phyloP scores from a whole-genome alignment of 495 filamentous ascomycete species.

The Penicillium mononematosum region DNA sequence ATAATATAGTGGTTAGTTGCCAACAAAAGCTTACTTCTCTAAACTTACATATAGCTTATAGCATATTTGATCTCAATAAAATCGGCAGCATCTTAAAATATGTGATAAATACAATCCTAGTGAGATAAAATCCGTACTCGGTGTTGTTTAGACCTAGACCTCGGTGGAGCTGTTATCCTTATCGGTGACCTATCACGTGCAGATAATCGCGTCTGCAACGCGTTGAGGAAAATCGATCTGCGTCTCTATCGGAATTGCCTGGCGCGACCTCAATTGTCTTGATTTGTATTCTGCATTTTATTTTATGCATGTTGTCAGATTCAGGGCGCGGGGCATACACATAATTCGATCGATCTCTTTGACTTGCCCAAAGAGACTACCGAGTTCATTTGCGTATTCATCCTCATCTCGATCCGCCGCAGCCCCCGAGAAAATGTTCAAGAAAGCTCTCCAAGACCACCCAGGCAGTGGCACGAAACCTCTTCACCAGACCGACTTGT shows the following conservation, averaged over 20 bases:
- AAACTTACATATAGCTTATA: not conserved
- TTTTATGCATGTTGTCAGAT: constrained; percentile 38
- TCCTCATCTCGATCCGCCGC: constrained; percentile 22
- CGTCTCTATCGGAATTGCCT: not conserved
- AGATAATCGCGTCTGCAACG: constrained; percentile 27
- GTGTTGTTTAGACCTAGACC: not conserved
- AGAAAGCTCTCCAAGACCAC: constrained; percentile 45
- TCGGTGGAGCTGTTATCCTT: constrained; percentile 13
- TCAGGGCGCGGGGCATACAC: constrained; percentile 18
- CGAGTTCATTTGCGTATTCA: constrained; percentile 28
- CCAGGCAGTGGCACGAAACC: constrained; percentile 34
- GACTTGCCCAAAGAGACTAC: constrained; percentile 24
- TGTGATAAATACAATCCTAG: not conserved
- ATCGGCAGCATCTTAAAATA: not conserved
- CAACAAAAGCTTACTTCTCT: not conserved
- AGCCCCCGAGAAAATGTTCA: constrained; percentile 39
- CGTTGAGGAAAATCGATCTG: constrained; percentile 15
- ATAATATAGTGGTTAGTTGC: not conserved
- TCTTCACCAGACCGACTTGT: constrained; percentile 36
- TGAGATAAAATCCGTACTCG: not conserved
- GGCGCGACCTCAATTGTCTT: not conserved
- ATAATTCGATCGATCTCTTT: constrained; percentile 23
- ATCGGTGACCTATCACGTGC: constrained; percentile 33
- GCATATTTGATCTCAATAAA: not conserved
- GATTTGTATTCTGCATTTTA: constrained; percentile 6